These are phyloP conservation scores for Ceratobasidium sp. DNA, from an alignment of 1,284 basidiomycete genomes.

Conservation along the genomic window DNA sequence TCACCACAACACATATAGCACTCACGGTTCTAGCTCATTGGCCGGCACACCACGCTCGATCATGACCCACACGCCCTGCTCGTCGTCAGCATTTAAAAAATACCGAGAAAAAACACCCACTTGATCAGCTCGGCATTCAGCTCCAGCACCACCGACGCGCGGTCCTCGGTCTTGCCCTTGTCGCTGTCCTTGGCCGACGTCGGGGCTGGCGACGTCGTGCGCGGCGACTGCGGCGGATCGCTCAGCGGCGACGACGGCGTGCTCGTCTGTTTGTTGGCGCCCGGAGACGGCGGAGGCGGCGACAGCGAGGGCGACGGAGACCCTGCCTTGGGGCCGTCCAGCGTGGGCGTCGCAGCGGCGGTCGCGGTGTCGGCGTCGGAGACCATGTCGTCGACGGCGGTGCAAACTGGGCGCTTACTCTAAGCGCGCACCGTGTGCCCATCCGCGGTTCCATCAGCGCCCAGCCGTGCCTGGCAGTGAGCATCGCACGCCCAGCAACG, in stretches of 20 bases:
- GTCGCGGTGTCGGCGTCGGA: constrained; percentile 10
- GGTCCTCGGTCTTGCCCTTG: constrained; percentile 10
- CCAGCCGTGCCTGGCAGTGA: constrained; percentile 1
- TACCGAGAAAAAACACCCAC: constrained; percentile 15
- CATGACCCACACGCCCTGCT: constrained; percentile 26
- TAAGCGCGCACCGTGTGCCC: not conserved
- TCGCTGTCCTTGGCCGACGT: not conserved
- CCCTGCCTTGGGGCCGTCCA: not conserved
- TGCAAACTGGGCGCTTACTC: constrained; percentile 14
- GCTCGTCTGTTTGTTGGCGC: constrained; percentile 11
- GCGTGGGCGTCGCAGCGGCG: not conserved
- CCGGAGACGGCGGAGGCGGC: constrained; percentile 21
- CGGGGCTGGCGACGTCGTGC: constrained; percentile 2
- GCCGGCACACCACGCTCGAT: constrained; percentile 20
- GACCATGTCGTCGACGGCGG: constrained; percentile 37
- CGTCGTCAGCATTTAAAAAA: constrained; percentile 6
- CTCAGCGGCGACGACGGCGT: constrained; percentile 25
- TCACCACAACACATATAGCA: not conserved
- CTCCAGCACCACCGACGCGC: constrained; percentile 20
- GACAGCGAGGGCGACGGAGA: constrained; percentile 33
- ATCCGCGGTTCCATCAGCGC: constrained; percentile 26
- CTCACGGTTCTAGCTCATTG: constrained; percentile 32
- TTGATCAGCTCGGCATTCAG: constrained; percentile 37
- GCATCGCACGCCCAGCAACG: not conserved
- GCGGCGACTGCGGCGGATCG: constrained; percentile 30